These are phyloP conservation scores for Triticum monococcum DNA, from an alignment of 176 grass and related monocot genomes.

Conservation along the genomic window DNA sequence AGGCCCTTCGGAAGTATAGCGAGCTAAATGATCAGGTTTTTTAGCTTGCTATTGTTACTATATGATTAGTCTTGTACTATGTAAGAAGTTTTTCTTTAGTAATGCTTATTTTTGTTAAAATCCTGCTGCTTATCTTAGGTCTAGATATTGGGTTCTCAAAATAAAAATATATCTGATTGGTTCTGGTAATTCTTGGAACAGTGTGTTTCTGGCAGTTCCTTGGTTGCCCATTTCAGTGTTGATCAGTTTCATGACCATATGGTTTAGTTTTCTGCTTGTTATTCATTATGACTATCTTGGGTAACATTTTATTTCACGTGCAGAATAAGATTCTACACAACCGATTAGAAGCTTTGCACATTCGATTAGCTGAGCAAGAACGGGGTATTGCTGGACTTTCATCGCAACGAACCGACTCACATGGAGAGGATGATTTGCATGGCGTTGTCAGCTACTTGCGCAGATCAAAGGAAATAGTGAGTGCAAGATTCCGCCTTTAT, in stretches of 20 bases:
- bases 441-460: conserved; percentile 83
- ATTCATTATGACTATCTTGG: background rate
- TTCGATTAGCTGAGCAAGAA: conserved; percentile 89
- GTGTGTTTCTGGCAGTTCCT: background rate
- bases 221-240: background rate
- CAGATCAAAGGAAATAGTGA: conserved; percentile 97
- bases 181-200: background rate
- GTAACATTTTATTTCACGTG: background rate
- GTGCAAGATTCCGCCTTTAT: conserved; percentile 18
- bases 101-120: background rate
- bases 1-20: conserved; percentile 70
- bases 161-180: background rate
- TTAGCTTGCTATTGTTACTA: background rate
- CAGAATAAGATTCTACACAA: conserved; percentile 93
- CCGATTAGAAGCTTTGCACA: conserved; percentile 75
- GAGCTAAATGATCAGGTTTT: conserved; percentile 95
- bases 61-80: background rate
- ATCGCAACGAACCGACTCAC: conserved; percentile 50
- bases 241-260: background rate
- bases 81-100: background rate
- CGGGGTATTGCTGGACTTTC: conserved; percentile 59
- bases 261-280: background rate
- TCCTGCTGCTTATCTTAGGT: background rate
- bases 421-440: conserved; percentile 72
- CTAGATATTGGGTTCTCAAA: background rate